phyloP scores from a whole-genome alignment of 2,329 filamentous ascomycete genomes.

The Xylariaceae sp. region DNA sequence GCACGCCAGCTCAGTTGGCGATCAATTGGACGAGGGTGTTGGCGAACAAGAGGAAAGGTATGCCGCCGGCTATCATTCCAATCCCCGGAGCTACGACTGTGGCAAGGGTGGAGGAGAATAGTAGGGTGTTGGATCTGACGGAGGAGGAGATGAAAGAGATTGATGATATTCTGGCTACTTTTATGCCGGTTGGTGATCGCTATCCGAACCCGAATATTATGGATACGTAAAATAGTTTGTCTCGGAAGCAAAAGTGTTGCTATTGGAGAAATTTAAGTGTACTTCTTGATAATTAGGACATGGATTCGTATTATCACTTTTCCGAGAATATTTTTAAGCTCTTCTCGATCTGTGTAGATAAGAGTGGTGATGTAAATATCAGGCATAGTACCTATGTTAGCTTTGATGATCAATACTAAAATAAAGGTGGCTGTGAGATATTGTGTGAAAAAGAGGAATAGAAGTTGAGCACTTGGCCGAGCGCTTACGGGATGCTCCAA shows the following conservation, averaged over 20 bases:
- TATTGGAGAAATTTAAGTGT: no score
- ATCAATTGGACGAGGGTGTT: constrained; percentile 58
- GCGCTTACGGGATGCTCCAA: not conserved
- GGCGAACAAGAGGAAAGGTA: constrained; percentile 45
- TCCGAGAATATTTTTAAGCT: no score
- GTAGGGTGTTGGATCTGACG: constrained; percentile 44
- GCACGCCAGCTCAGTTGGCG: constrained; percentile 62
- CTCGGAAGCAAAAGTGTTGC: no score
- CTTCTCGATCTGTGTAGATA: no score
- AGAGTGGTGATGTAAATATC: no score
- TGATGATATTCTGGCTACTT: constrained; percentile 44
- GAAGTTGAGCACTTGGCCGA: not conserved
- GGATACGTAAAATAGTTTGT: not conserved
- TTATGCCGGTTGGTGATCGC: constrained; percentile 41
- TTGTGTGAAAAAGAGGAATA: not conserved
- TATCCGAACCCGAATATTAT: not conserved
- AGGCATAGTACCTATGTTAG: no score
- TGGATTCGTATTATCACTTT: no score
- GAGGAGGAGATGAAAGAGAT: constrained; percentile 49
- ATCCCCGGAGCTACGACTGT: constrained; percentile 61
- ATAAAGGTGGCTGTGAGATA: not conserved
- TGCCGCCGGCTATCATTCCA: constrained; percentile 58
- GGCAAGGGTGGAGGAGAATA: constrained; percentile 57
- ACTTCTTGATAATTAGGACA: no score
- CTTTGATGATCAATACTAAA: no score